Evolutionary conservation across 257 asterid species (phyloP), one percentile per base, ranked within the genome.

Genomic region (Solanum corneliomulleri): DNA sequence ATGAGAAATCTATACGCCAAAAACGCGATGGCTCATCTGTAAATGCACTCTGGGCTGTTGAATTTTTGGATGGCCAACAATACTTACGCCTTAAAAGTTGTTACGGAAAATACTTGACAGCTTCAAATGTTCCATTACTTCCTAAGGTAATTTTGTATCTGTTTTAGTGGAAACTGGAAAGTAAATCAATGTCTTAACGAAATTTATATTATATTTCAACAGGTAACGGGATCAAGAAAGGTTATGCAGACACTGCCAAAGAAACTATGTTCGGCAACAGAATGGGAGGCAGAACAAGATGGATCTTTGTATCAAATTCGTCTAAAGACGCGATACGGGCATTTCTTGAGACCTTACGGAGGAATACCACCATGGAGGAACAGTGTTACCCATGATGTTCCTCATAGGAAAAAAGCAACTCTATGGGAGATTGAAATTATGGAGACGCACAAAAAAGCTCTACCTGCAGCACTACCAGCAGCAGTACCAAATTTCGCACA

Each of bases 21-120:
- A 95, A 92, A 16, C 97, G 98, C 2, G 85, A 90, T 4, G 95
- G 95, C 45, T 58, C 96, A 5, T 52, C 91, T 25, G 87, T 60
- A 31, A 76, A 90, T 16, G 95, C 92, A 37, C 88, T 83, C 86
- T 97, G 99, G 99, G 56, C 88, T 6, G 98, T 97, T 0, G 99
- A 95, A 88, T 89, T 93, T 68, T 95, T 95, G 25, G 94, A 92
- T 16, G 60, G 23, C 6, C 97, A 92, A 3, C 84, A 72, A 82
- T 92, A 92, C 2, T 88, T 95, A 0, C 97, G 98, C 9, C 86
- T 95, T 87, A 93, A 89, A 89, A 95, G 99, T 89, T 94, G 98
- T 58, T 92, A 87, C 64, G 97, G 94, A 0, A 91, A 88, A 29
- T 96, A 96, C 87, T 96, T 96, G 0, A 89, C 95, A 3, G 98